Evolutionary conservation across 129 eudicot genomes (phyloP), one percentile per base, ranked within the genome.

Genomic region (Kitagawia praeruptora): DNA sequence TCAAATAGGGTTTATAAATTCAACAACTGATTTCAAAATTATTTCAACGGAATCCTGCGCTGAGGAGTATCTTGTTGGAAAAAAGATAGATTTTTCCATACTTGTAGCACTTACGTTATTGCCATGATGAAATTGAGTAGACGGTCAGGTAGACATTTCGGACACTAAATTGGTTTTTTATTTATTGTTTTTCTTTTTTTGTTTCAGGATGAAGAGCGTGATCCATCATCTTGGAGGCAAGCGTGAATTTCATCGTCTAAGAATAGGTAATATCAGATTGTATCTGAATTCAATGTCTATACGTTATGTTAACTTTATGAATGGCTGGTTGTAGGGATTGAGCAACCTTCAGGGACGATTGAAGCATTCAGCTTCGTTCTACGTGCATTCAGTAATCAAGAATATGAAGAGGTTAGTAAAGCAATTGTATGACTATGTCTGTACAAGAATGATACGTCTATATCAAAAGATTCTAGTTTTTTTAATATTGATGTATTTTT

Each of bases 341-440:
- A 97, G 61, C 86, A 97, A 84, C 99, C 99, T 78, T 93, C 97
- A 44, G 99, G 99, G 74, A 92, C 85, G 83, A 92, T 95, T 97
- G 92, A 90, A 82, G 86, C 99, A 40, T 88, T 85, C 31, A 90
- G 70, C 79, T 95, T 77, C 82, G 97, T 95, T 86, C 92, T 95
- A 74, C 87, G 93, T 11, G 80, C 91, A 58, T 95, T 95, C 77
- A 95, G 42, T 84, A 89, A 83, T 82, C 84, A 90, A 79, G 99
- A 95, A 87, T 88, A 89, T 10, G 84, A 90, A 85, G 97, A 90
- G 99, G 99, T 92, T 10, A 88, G 73, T 53, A 66, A 6, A 41
- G 49, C 73, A 16, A 25, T 71, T 56, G 66, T 67, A 39, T 75
- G 31, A 37, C 48, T 78, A 39, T 75, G 31, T 41, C 56, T 78